Base-by-base conservation (phyloP, 169 alveolate genomes). In the Cryptosporidium meleagridis region DNA sequence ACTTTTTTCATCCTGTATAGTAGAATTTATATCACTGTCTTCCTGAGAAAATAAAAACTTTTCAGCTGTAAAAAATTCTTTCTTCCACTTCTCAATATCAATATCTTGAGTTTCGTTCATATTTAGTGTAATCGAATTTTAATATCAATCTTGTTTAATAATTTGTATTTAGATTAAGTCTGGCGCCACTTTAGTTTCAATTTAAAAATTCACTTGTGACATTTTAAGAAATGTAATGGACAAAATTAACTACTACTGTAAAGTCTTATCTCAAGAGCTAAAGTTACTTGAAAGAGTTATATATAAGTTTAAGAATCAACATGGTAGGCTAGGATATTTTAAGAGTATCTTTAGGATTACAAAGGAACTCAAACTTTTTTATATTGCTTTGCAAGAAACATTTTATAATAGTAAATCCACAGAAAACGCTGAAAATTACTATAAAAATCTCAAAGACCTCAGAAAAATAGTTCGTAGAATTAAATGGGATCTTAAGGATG, bases 251-350 rank as follows among this genome's bases (percentile, higher is more conserved):
- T 31, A 59, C 35, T 80, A 29, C 51, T 41, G 21, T 16, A 31
- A 44, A 33, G 37, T 37, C 33, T 62, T 61, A 39, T 41, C 55
- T 18, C 89, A 80, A 48, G 89, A 80, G 23, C 45, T 48, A 31
- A 21, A 29, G 23, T 26, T 80, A 21, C 58, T 80, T n/a, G 37
- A 58, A 8, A 31, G 89, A 41, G 41, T 48, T 21, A 80, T 80
- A 58, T 80, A 80, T 41, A 80, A 80, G 33, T 80, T 80, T 80
- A 80, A 80, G 55, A 80, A 80, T 41, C 89, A 80, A 44, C 89
- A 80, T 59, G 89, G 89, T 8, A 80, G 89, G 35, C 29, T 80
- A n/a, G 68, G 68, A 1, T 67, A 80, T 26, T 80, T 80, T 41
- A 45, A 21, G 44, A 48, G 89, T n/a, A 18, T 80, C 26, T 80